Base-by-base conservation (phyloP, 305 asterid species). In the Andrographis paniculata region DNA sequence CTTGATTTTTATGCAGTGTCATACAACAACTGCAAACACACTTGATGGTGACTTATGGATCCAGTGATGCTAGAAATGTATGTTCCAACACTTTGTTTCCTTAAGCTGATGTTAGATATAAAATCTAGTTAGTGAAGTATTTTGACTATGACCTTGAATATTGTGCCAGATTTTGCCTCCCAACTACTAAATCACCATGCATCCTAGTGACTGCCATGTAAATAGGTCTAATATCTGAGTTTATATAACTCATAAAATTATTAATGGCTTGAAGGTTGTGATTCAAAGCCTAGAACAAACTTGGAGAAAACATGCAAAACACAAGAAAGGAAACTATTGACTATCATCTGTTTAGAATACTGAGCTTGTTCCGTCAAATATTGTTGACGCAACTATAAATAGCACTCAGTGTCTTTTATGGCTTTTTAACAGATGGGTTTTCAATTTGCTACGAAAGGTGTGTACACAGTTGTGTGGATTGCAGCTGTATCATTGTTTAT, bases 401-500 rank as follows among this genome's bases (percentile, higher is more conserved):
- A 45, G 20, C 20, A 37, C 49, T 20, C 41, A 28, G 48, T 20
- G 23, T 59, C 27, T 48, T 46, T 55, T 59, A 41, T 65, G 70
- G 48, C 58, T 71, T 56, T 59, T 70, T 50, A 60, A 64, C 92
- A 91, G 98, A 81, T 87, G 94, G 97, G 99, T 52, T 87, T 92
- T 72, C 94, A 81, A 45, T 87, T 87, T 77, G 97, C 97, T n/a
- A 95, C 95, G 17, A 92, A 60, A 76, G 96, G 91, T 52, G 60
- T 87, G 39, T 87, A 81, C 61, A 55, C 93, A 39, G 99, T 95
- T 20, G 94, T 92, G 23, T 92, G 99, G 97, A 87, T 87, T 59
- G 97, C 99, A 45, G 95, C 99, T 24, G 77, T 73, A 37, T 87
- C 97, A 47, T 72, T 92, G 70, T 92, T 92, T 59, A 92, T 92